Percentiles rank a stretch among this genome's conserved stretches.
Evolutionary conservation across 768 basidiomycete genomes (phyloP).

Genomic region (Pluteus cervinus): DNA sequence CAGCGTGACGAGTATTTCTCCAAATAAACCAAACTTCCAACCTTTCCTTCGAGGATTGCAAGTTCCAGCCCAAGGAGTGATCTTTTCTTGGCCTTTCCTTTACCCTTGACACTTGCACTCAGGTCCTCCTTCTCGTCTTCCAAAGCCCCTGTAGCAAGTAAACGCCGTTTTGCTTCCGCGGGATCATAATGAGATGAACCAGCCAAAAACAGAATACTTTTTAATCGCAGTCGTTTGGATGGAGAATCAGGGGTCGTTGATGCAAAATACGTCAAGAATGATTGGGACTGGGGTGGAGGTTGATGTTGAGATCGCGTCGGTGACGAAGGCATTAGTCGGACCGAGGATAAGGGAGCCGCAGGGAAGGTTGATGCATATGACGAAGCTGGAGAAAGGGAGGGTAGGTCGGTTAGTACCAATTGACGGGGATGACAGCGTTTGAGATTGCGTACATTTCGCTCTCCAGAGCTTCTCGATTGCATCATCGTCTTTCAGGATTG

Average conservation of each 20-base stretch:
- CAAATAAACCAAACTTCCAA: background rate
- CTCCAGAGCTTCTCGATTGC: conserved; percentile 57
- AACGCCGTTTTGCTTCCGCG: conserved; percentile 31
- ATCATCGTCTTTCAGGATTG: conserved; percentile 47
- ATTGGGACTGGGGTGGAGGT: conserved; percentile 14
- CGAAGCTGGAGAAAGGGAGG: conserved; percentile 27
- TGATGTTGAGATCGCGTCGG: conserved; percentile 19
- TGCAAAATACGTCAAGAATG: conserved; percentile 72
- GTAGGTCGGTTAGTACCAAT: conserved; percentile 2
- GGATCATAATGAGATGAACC: conserved; percentile 68
- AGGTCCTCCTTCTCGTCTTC: conserved; percentile 63
- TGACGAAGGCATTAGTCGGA: conserved; percentile 1
- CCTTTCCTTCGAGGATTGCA: conserved; percentile 8
- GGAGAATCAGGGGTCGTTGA: conserved; percentile 79
- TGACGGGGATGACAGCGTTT: background rate
- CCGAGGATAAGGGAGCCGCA: conserved; percentile 2
- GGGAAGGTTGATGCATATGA: conserved; percentile 34
- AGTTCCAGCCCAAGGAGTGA: conserved; percentile 4
- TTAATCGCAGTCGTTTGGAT: conserved; percentile 67
- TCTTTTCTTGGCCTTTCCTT: conserved; percentile 27
- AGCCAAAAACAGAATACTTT: conserved; percentile 74
- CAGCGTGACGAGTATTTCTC: conserved; percentile 6
- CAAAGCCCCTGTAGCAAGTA: conserved; percentile 40
- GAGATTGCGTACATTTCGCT: conserved; percentile 58
- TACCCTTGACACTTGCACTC: conserved; percentile 71